phyloP scores from a whole-genome alignment of 148 eudicot genomes.

The Silene uniflora region DNA sequence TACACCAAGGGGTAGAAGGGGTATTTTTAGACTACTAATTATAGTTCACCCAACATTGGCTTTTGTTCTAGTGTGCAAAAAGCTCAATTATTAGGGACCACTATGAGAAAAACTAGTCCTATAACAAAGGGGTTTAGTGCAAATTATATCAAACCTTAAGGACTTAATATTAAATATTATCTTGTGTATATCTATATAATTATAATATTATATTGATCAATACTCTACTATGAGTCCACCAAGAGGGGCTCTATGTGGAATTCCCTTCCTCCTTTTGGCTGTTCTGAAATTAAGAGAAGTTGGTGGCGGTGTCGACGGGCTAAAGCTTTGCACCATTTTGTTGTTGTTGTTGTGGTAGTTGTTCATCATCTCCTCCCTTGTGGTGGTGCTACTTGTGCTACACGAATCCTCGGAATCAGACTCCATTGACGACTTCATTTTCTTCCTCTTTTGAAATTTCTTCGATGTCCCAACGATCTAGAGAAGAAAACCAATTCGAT shows the following conservation, averaged over 20 bases:
- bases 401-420: conserved; percentile 70
- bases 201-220: conserved; percentile 14
- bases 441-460: conserved; percentile 46
- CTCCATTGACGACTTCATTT: neutral
- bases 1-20: neutral
- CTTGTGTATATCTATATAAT: neutral
- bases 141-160: conserved; percentile 25
- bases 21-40: neutral
- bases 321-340: conserved; percentile 47
- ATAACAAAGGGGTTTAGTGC: conserved; percentile 19
- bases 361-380: conserved; percentile 24
- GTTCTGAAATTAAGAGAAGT: conserved; percentile 44
- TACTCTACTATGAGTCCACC: conserved; percentile 50
- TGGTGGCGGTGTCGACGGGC: conserved; percentile 83
- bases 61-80: conserved; percentile 11
- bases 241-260: conserved; percentile 93
- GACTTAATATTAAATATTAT: conserved; percentile 7
- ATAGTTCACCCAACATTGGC: conserved; percentile 8
- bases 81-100: conserved; percentile 29
- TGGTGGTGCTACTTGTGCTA: conserved; percentile 48
- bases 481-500: neutral
- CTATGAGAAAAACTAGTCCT: conserved; percentile 22
- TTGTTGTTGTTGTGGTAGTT: conserved; percentile 24
- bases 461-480: conserved; percentile 82
- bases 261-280: conserved; percentile 88